Conservation (phyloP, 441 rosid genomes). For the Cnidoscolus chayamansa region DNA sequence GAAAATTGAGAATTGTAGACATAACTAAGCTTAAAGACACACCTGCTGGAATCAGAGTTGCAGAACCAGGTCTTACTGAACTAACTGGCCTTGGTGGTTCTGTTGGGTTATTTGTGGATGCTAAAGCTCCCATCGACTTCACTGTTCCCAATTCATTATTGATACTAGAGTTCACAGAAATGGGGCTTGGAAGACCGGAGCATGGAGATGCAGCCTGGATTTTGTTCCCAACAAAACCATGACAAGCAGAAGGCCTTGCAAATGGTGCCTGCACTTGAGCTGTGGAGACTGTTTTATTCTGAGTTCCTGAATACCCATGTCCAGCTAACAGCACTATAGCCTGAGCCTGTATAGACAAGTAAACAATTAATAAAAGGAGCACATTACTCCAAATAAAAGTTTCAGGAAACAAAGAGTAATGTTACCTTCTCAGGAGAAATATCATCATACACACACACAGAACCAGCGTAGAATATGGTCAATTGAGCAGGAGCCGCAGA, state of each 20-base stretch:
- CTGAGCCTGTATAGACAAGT: constrained; percentile 49
- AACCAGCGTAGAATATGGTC: constrained; percentile 68
- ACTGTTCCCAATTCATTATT: constrained; percentile 29
- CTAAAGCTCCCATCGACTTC: constrained; percentile 27
- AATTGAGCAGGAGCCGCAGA: constrained; percentile 36
- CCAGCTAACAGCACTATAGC: constrained; percentile 73
- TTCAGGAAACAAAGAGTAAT: not conserved
- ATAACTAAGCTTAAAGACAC: constrained; percentile 31
- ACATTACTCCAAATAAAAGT: not conserved
- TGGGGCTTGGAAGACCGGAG: constrained; percentile 45
- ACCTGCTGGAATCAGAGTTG: constrained; percentile 24
- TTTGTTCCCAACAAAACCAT: constrained; percentile 29
- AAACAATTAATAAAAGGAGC: not conserved
- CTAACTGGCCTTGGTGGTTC: constrained; percentile 29
- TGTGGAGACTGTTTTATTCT: constrained; percentile 23
- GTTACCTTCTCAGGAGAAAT: constrained; percentile 65
- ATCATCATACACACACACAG: constrained; percentile 57
- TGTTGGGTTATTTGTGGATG: constrained; percentile 30
- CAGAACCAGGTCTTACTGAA: constrained; percentile 16
- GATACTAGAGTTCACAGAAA: constrained; percentile 37
- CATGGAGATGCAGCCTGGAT: constrained; percentile 18
- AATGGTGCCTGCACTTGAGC: constrained; percentile 29
- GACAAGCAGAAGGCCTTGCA: constrained; percentile 27
- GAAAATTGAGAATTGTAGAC: constrained; percentile 28
- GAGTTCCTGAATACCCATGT: constrained; percentile 35